These are phyloP conservation scores for Tricholoma hemisulphureum DNA, from an alignment of 768 basidiomycete genomes.

Conservation along the genomic window DNA sequence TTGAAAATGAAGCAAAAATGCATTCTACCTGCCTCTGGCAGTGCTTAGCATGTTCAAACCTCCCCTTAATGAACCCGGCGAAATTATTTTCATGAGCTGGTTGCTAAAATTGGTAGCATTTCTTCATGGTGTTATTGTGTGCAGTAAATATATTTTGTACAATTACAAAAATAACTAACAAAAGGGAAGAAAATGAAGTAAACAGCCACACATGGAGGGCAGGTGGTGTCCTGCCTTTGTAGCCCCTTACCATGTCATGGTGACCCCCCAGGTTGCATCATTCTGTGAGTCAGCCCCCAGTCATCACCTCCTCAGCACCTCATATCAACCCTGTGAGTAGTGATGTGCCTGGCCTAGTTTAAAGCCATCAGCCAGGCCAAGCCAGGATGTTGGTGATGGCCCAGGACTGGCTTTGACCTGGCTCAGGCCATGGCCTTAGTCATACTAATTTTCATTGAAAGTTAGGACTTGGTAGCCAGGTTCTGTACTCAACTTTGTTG, in stretches of 20 bases:
- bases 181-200: neutral
- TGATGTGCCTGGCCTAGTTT: too few relatives aligned
- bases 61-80: neutral
- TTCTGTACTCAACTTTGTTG: too few relatives aligned
- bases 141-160: neutral
- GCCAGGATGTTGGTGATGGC: too few relatives aligned
- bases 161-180: neutral
- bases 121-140: neutral
- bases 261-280: neutral
- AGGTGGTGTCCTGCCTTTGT: too few relatives aligned
- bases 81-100: neutral
- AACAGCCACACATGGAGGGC: neutral
- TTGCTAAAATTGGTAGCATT: too few relatives aligned
- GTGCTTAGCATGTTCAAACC: neutral
- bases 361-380: too few relatives aligned
- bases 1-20: too few relatives aligned
- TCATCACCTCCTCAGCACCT: neutral
- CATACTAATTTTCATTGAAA: too few relatives aligned
- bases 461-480: too few relatives aligned
- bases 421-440: too few relatives aligned
- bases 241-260: neutral
- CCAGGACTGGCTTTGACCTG: too few relatives aligned
- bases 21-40: too few relatives aligned
- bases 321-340: neutral
- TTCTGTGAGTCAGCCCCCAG: neutral